Evolutionary conservation across 331 rosid species (phyloP).

Genomic region (Telfairia occidentalis): DNA sequence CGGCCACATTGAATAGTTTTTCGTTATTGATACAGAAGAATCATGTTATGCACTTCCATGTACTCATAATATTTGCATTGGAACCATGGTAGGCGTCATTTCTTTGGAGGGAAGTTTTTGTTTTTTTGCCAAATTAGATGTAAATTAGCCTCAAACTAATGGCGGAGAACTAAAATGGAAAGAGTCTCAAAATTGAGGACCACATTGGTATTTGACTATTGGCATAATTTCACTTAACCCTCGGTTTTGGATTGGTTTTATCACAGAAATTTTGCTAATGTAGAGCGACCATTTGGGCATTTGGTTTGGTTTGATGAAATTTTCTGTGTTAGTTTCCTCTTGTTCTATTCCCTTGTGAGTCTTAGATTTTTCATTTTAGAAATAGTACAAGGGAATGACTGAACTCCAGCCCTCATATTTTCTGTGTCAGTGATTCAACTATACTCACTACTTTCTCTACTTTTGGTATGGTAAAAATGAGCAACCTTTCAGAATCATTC

Average conservation of each 20-base stretch:
- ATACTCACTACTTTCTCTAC: neutral
- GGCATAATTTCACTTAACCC: neutral
- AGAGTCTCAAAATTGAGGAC: neutral
- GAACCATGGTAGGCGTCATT: too few species aligned
- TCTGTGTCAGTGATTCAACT: neutral
- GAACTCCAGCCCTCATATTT: neutral
- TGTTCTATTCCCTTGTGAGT: neutral
- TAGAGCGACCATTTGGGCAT: neutral
- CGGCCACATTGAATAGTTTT: too few species aligned
- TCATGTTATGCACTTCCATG: too few species aligned
- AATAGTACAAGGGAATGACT: neutral
- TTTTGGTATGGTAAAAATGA: neutral
- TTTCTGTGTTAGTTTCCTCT: neutral
- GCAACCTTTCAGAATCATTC: neutral
- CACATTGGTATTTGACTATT: neutral
- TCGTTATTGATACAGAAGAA: too few species aligned
- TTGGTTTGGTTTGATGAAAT: neutral
- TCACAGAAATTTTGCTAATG: neutral
- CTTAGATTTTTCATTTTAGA: neutral
- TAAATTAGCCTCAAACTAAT: neutral
- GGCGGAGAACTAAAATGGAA: neutral
- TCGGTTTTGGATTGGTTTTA: neutral
- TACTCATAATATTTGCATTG: too few species aligned
- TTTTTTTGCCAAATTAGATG: too few species aligned
- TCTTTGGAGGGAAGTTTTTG: too few species aligned